These are phyloP conservation scores for Ustilago hordei DNA, from an alignment of 1,284 basidiomycete species.

Conservation along the genomic window DNA sequence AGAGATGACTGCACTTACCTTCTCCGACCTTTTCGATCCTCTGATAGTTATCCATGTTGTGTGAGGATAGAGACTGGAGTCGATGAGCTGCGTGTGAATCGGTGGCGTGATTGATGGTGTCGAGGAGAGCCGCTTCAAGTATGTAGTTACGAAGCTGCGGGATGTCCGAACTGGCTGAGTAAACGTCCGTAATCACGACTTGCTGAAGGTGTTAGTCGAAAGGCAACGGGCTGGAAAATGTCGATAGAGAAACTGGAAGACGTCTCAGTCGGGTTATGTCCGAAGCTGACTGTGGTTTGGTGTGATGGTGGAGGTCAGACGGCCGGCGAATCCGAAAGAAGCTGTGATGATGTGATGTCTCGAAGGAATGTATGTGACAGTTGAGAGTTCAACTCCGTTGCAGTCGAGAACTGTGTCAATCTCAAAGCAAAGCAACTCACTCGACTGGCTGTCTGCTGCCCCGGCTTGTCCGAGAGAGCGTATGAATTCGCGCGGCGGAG, in stretches of 20 bases:
- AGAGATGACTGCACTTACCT: slow-evolving; percentile 39
- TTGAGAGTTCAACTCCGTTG: not conserved
- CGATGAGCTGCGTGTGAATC: not conserved
- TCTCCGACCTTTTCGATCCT: slow-evolving; percentile 81
- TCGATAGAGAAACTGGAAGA: not conserved
- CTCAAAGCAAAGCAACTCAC: too few relatives aligned
- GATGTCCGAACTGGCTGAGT: not conserved
- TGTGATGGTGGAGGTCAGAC: not conserved
- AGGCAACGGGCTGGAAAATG: not conserved
- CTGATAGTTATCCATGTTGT: slow-evolving; percentile 71
- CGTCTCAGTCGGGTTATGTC: not conserved
- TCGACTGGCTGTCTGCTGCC: not conserved
- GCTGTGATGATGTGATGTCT: slow-evolving; percentile 1
- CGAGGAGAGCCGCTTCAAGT: not conserved
- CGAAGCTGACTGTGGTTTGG: not conserved
- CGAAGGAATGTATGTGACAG: slow-evolving; percentile 5
- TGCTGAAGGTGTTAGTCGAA: too few relatives aligned
- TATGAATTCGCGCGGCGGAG: slow-evolving; percentile 22
- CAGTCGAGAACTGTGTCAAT: not conserved
- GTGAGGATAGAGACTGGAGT: not conserved
- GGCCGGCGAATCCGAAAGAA: not conserved
- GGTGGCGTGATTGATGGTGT: not conserved
- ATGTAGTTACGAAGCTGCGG: not conserved
- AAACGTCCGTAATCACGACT: not conserved
- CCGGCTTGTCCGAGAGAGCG: slow-evolving; percentile 14